phyloP scores from a whole-genome alignment of 108 stramenopile genomes.

The Licmophora abbreviata region DNA sequence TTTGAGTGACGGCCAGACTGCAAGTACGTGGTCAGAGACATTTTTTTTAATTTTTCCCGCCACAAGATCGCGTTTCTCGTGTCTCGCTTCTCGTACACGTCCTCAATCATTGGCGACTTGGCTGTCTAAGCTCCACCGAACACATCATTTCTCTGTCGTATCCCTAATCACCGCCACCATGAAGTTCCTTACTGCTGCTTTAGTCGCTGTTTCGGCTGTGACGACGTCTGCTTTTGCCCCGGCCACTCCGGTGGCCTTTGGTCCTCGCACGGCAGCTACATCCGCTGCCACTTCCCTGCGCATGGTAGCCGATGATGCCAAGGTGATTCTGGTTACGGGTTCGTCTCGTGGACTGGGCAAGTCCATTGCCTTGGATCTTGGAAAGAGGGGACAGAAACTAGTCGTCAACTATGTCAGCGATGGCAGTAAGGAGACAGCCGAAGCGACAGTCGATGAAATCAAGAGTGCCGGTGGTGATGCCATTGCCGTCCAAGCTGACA shows the following conservation, averaged over 20 bases:
- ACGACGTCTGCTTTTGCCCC: slow-evolving; percentile 4
- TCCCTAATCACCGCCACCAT: not conserved
- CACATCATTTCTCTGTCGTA: too few relatives aligned
- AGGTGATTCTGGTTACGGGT: slow-evolving; percentile 87
- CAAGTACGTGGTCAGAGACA: too few relatives aligned
- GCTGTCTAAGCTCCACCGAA: too few relatives aligned
- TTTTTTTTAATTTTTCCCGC: too few relatives aligned
- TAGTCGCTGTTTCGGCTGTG: not conserved
- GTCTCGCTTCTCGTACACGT: too few relatives aligned
- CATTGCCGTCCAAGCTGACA: slow-evolving; percentile 81
- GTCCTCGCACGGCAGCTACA: not conserved
- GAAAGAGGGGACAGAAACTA: slow-evolving; percentile 82
- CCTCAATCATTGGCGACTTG: too few relatives aligned
- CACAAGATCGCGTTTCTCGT: too few relatives aligned
- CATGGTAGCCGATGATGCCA: slow-evolving; percentile 82
- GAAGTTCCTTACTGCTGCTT: slow-evolving; percentile 1
- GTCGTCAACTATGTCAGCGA: slow-evolving; percentile 90
- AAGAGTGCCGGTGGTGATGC: slow-evolving; percentile 74
- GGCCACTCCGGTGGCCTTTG: slow-evolving; percentile 1
- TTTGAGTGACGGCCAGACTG: too few relatives aligned
- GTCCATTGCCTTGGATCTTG: slow-evolving; percentile 88
- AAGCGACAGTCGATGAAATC: slow-evolving; percentile 75
- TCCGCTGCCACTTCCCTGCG: slow-evolving; percentile 33
- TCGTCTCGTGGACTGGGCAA: slow-evolving; percentile 90
- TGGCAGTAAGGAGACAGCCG: slow-evolving; percentile 70